Evolutionary conservation across 140 eudicot genomes (phyloP), one percentile per base, ranked within the genome.

Genomic region (Stevia rebaudiana): DNA sequence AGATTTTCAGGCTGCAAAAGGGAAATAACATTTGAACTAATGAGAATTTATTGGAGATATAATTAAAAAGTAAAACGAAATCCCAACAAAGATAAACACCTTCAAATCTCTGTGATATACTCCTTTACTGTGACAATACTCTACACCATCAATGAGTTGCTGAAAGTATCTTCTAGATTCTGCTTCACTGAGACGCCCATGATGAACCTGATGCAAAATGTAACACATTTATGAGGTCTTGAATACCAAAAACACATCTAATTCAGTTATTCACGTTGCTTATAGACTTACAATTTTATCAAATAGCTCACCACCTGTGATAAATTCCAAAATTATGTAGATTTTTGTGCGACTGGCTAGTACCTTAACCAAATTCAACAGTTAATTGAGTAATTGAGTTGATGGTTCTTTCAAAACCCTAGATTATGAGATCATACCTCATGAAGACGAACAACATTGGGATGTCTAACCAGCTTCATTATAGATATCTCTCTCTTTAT

Each of bases 391-490:
- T 33, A 33, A 21, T 15, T 3, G 8, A 56, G 51, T 39, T 69
- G 8, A 23, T 44, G 55, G 12, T 41, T 78, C 48, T 66, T 69
- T 69, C 44, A 53, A 49, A 43, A 41, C 47, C 55, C 72, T 13
- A 44, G 63, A 41, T 53, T 36, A 69, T 19, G 51, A 78, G 54
- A 56, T 39, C 81, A 50, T 62, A 74, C 99, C 99, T 92, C 99
- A 43, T 92, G 89, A 79, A 92, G 74, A 47, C 95, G 87, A 72
- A 88, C 99, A 79, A 92, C 95, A 74, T 88, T 71, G 11, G 88
- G 99, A 89, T 92, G 99, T 64, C 99, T 79, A 59, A 92, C 99
- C 57, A 85, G 86, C 83, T 92, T 92, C 99, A 92, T 88, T 33
- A 92, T 92, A 8, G 97, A 83, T 65, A 92, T 92, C 82, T 92